Base-by-base conservation (phyloP, 768 basidiomycete genomes). In the Agaricus blazei region DNA sequence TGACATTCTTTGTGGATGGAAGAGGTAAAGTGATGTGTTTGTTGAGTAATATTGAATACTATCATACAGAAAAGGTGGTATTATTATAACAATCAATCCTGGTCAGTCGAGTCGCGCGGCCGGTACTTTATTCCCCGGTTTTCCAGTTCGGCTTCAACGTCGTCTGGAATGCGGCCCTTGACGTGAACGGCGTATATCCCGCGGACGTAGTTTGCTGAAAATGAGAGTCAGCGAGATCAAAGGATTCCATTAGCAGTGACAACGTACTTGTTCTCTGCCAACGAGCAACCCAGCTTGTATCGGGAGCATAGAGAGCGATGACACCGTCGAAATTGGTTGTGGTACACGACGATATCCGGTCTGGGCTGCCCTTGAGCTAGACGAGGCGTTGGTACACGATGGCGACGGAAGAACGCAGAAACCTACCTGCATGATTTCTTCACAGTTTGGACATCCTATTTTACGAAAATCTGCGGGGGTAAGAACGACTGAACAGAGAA, bases 131-230 rank as follows among this genome's bases (percentile, higher is more conserved):
- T 87, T 15, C 85, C 85, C 45, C 87, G 79, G 47, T 72, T 78
- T 53, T 90, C 85, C 27, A 95, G 77, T 62, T 92, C 90, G 23
- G 81, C 82, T 63, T 93, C 89, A 4, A 93, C 83, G 43, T 93
- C 90, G 51, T 92, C 90, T 0, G 90, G 91, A 54, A 94, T 78
- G 14, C 88, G 84, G 1, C 92, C 92, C 60, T 83, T 86, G 27
- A 94, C 90, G 9, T 93, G 85, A 15, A 89, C 91, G 12, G 96
- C 96, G 67, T 99, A 99, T 75, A 98, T 84, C 0, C 96, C 96
- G 3, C 88, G 80, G 11, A 84, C 86, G 63, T 93, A 91, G 71
- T 94, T 94, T 59, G 91, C 96, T 19, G 19, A 62, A 37, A 47
- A 47, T 48, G 27, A 11, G 15, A 31, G 42, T 58, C 42, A 56